Percentiles rank a stretch among this genome's conserved stretches.
Evolutionary conservation across 352 stramenopile species (phyloP).

Genomic region (Globisporangium viniferum): DNA sequence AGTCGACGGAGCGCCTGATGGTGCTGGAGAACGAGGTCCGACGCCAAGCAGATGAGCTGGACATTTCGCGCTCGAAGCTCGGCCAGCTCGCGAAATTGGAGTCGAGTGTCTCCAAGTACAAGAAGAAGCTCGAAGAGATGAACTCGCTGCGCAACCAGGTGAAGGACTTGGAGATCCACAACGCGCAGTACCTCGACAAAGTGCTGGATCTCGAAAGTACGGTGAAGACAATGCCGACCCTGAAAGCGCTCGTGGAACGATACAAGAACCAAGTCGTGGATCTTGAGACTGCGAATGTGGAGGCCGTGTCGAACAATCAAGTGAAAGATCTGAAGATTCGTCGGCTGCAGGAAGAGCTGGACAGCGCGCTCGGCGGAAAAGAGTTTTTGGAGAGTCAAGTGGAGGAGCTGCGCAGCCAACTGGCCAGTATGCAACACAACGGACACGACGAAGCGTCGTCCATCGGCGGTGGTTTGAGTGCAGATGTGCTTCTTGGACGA

Average conservation of each 20-base stretch:
- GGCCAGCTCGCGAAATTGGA: slow-evolving; percentile 77
- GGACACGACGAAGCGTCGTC: slow-evolving; percentile 36
- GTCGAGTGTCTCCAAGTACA: slow-evolving; percentile 79
- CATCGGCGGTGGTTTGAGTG: slow-evolving; percentile 40
- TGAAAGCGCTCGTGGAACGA: slow-evolving; percentile 76
- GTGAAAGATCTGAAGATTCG: slow-evolving; percentile 83
- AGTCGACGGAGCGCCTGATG: slow-evolving; percentile 73
- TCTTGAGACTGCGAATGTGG: slow-evolving; percentile 77
- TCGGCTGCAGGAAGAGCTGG: slow-evolving; percentile 81
- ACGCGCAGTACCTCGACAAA: slow-evolving; percentile 81
- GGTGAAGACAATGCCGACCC: slow-evolving; percentile 80
- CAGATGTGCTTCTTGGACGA: slow-evolving; percentile 59
- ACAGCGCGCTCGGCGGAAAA: slow-evolving; percentile 74
- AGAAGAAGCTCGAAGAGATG: slow-evolving; percentile 86
- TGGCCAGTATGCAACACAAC: slow-evolving; percentile 55
- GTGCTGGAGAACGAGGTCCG: slow-evolving; percentile 85
- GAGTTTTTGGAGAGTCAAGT: slow-evolving; percentile 86
- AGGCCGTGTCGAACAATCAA: slow-evolving; percentile 67
- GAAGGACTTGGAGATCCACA: slow-evolving; percentile 76
- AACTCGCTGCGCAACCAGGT: slow-evolving; percentile 69
- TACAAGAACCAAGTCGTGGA: slow-evolving; percentile 90
- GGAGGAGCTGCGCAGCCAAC: slow-evolving; percentile 68
- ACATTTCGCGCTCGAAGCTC: slow-evolving; percentile 86
- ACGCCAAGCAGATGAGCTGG: slow-evolving; percentile 79
- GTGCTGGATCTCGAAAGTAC: slow-evolving; percentile 83